A percentile compares a stretch with the other conserved stretches of the same genome.
phyloP scores from a whole-genome alignment of 2,329 filamentous ascomycete species.

The Aspergillus candidus region DNA sequence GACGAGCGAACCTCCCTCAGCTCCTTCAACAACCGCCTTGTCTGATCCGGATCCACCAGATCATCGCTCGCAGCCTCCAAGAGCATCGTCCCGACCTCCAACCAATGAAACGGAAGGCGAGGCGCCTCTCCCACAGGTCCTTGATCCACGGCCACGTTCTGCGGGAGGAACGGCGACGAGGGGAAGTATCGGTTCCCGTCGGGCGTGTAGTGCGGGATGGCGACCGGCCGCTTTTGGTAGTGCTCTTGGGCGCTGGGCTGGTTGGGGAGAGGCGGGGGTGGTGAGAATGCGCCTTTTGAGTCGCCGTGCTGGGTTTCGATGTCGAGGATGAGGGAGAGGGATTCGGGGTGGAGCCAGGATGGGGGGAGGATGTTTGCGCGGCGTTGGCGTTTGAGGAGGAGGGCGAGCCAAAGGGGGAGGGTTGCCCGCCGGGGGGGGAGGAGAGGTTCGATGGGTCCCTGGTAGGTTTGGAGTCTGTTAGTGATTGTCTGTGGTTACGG shows the following conservation, averaged over 20 bases:
- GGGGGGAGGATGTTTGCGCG: conserved; percentile 90
- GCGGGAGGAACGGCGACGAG: conserved; percentile 71
- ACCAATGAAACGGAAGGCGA: conserved; percentile 83
- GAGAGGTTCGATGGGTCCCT: conserved; percentile 74
- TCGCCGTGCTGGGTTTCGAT: conserved; percentile 63
- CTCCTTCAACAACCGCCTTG: conserved; percentile 70
- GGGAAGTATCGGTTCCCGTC: conserved; percentile 36
- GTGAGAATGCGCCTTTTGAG: conserved; percentile 66
- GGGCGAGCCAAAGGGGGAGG: conserved; percentile 87
- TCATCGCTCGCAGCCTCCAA: conserved; percentile 82
- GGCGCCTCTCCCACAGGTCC: conserved; percentile 36
- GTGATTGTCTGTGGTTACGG: not conserved
- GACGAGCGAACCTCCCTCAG: conserved; percentile 81
- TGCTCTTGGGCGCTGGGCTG: conserved; percentile 25
- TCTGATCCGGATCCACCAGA: conserved; percentile 64
- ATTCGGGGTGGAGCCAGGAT: conserved; percentile 74
- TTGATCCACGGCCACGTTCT: conserved; percentile 64
- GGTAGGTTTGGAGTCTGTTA: conserved; percentile 8
- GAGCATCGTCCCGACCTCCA: conserved; percentile 81
- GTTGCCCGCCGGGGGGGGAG: conserved; percentile 73
- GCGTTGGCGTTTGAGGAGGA: conserved; percentile 88
- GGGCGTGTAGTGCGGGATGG: conserved; percentile 30
- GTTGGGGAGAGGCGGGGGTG: conserved; percentile 63
- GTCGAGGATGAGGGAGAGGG: conserved; percentile 70
- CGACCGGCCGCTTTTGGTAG: conserved; percentile 15